Base-by-base conservation (phyloP, 163 green algal genomes). In the Scenedesmus sp. region DNA sequence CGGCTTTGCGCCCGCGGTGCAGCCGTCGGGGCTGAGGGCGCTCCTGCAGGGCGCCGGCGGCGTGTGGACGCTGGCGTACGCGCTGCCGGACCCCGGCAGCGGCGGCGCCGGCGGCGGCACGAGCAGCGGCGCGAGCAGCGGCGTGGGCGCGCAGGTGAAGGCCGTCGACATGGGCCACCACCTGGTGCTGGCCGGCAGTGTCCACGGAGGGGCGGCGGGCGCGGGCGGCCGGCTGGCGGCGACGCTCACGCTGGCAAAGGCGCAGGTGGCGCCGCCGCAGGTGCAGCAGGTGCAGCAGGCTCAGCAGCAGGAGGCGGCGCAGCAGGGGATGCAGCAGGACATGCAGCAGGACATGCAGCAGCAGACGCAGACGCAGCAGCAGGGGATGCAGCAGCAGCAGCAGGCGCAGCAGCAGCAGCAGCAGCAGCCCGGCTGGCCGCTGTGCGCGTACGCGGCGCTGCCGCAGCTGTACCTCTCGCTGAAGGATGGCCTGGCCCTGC, bases 401-500 rank as follows among this genome's bases (percentile, higher is more conserved):
- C 50, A n/a, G 50, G 57, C 17, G 29, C 57, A 47, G 57, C 24
- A 20, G 57, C 57, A 64, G 57, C 57, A 24, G 57, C 29, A 24
- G 57, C 36, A 20, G 14, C 57, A 64, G 57, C 39, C 39, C 10
- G 4, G 62, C 33, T 45, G 58, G 58, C 20, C 56, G 42, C 20
- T 45, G 60, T 17, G 24, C 20, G 60, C 18, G 17, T 36, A 20
- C 10, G 57, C 11, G 15, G 33, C 24, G 4, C 56, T 75, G 31
- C 47, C 53, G 0, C 24, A 24, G 2, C 48, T 85, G 63, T 90
- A 84, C 83, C 20, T 60, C 17, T 17, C n/a, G 26, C 63, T 90
- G 26, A 88, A 87, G 62, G 87, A 91, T 31, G 36, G 53, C n/a
- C 39, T 87, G 31, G 51, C 70, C 13, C 77, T 90, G 18, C 79